Base-by-base conservation (phyloP, 202 grass and related monocot genomes). In the Bolboschoenoplectus hybrid region DNA sequence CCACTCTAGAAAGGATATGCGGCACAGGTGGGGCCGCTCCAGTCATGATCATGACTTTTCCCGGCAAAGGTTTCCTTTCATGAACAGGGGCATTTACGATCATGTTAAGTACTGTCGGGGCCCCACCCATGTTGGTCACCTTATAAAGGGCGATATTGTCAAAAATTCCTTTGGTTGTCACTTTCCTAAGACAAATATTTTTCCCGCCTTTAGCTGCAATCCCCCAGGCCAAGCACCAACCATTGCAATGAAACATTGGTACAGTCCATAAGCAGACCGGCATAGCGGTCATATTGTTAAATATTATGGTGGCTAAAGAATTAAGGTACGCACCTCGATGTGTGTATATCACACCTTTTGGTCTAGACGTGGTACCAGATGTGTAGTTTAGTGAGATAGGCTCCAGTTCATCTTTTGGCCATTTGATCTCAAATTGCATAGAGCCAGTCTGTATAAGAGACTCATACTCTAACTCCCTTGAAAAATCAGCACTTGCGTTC, bases 171-270 rank as follows among this genome's bases (percentile, higher is more conserved):
- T 58, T 82, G 4, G 84, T 86, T 5, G 63, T 87, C 2, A 95
- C 91, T 73, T 47, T 93, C 71, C 86, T 88, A 5, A 94, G 39
- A 85, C 91, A 95, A 2, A 98, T 53, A 56, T 85, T 98, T 46
- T 84, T 86, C 68, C 93, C 90, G 34, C 95, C 93, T 89, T 94
- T 88, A 76, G 84, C 90, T 16, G 91, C 95, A 2, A 95, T 77
- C 64, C 90, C 95, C 95, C 95, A 98, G 4, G 63, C 0, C 2
- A 98, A 78, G 67, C 91, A 93, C 95, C 95, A 98, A 5, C 95
- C 95, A 67, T 98, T 95, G 87, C 90, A 97, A 76, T 97, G 93
- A 88, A 97, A 97, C 90, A 97, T 95, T 67, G 93, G 95, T 75
- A 97, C 89, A 20, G 90, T 86, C 91, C 95, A 93, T 49, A 97